Evolutionary conservation across 768 basidiomycete genomes (phyloP).

Genomic region (Cubamyces lactineus): DNA sequence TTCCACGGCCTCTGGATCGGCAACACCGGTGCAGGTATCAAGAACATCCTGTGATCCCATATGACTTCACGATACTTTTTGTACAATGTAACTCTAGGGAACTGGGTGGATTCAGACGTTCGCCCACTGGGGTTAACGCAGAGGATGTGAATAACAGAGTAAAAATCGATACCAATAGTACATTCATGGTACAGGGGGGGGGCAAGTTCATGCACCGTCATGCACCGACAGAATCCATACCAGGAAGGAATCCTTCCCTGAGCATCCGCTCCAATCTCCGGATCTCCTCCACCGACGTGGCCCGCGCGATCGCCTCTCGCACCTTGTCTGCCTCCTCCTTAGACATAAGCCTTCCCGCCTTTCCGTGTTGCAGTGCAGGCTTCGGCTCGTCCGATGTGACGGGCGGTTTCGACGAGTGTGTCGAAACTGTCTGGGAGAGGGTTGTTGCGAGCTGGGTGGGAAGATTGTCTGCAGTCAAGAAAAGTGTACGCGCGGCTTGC

Average conservation of each 20-base stretch:
- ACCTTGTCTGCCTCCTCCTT: conserved; percentile 90
- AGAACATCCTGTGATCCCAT: conserved; percentile 16
- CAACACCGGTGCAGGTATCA: conserved; percentile 48
- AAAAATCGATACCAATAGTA: conserved; percentile 27
- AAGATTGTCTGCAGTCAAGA: conserved; percentile 78
- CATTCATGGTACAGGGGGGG: conserved; percentile 26
- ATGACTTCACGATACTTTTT: neutral
- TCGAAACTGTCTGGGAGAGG: conserved; percentile 73
- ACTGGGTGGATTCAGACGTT: neutral
- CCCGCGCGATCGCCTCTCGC: conserved; percentile 83
- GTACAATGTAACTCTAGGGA: neutral
- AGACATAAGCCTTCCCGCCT: conserved; percentile 86
- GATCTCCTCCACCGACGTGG: conserved; percentile 91
- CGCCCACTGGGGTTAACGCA: neutral
- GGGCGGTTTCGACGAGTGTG: conserved; percentile 60
- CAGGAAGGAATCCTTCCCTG: conserved; percentile 83
- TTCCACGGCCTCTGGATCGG: conserved; percentile 79
- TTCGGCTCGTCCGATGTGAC: conserved; percentile 83
- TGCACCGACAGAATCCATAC: conserved; percentile 77
- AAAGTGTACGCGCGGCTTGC: conserved; percentile 69
- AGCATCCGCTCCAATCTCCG: conserved; percentile 79
- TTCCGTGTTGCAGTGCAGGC: conserved; percentile 53
- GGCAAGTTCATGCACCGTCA: conserved; percentile 64
- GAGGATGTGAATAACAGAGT: conserved; percentile 40
- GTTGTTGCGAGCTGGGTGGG: conserved; percentile 81